Evolutionary conservation across 2,329 filamentous ascomycete genomes (phyloP), one percentile per base, ranked within the genome.

Genomic region (Cladophialophora psammophila): DNA sequence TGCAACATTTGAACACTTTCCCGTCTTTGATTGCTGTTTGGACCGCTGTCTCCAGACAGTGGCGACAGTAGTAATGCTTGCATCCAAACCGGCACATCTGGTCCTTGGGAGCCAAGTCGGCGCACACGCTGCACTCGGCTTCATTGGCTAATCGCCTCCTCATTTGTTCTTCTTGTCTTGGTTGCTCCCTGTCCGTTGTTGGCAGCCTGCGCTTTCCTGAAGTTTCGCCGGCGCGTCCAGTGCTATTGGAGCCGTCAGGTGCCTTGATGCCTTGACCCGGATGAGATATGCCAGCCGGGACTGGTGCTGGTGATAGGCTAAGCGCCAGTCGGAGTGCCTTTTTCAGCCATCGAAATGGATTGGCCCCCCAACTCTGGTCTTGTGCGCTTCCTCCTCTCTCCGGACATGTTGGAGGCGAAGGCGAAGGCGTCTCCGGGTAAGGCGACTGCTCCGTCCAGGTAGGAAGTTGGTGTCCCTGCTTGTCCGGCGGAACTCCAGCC

Each of bases 21-120:
- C 32, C 34, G 9, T 54, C 52, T 26, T 54, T 54, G 7, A 54
- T 20, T 32, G 52, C 52, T 12, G n/a, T 35, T 2, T 15, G 34
- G 26, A 54, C 32, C 6, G 52, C 34, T 32, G 31, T 32, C 34
- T 32, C 52, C 34, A 54, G 52, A 35, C 52, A 54, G 12, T n/a
- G 12, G 8, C 31, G 52, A n/a, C 52, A 54, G 52, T 54, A 54
- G 26, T 34, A 34, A 26, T 54, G 52, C 52, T 54, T 34, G 52
- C 52, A 54, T 5, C 15, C 34, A 7, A 54, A 18, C 26, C 52
- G 52, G 26, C 52, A 54, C 52, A 34, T 54, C 26, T 54, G 52
- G 26, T 35, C 10, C n/a, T 9, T n/a, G 26, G 52, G 31, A 9
- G 32, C 15, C 3, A 12, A 20, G 15, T 54, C 52, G 34, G 10